phyloP scores from a whole-genome alignment of 208 protist species.

The Acanthamoeba triangularis region DNA sequence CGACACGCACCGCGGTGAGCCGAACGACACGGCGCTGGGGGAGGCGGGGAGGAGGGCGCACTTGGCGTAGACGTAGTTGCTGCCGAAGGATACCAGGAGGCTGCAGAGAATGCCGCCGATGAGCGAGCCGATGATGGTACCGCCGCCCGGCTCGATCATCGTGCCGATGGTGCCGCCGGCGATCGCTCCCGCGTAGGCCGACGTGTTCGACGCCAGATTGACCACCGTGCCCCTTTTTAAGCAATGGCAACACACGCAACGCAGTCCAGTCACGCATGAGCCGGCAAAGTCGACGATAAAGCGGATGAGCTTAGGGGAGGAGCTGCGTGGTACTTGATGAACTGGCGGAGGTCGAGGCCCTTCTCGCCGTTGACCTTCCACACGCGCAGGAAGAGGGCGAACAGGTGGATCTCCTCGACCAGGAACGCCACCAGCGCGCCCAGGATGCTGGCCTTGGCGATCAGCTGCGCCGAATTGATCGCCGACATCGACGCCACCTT shows the following conservation, averaged over 20 bases:
- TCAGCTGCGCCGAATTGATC: conserved; percentile 20
- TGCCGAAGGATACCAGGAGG: background rate
- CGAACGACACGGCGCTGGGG: no score
- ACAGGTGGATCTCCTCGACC: conserved; percentile 36
- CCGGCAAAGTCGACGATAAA: background rate
- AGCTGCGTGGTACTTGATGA: background rate
- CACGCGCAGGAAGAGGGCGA: conserved; percentile 15
- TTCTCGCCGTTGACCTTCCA: conserved; percentile 19
- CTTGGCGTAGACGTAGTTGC: conserved; percentile 39
- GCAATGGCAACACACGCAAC: background rate
- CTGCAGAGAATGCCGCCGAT: background rate
- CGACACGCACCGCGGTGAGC: no score
- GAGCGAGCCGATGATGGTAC: conserved; percentile 26
- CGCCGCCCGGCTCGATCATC: conserved; percentile 30
- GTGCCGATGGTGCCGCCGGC: conserved; percentile 28
- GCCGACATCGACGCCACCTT: conserved; percentile 20
- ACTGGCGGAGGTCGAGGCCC: conserved; percentile 29
- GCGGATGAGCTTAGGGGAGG: background rate
- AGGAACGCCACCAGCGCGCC: conserved; percentile 2
- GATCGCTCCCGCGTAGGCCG: conserved; percentile 20
- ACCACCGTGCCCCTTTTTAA: conserved; percentile 3
- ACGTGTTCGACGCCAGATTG: conserved; percentile 12
- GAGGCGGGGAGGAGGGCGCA: background rate
- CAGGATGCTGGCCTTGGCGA: conserved; percentile 40
- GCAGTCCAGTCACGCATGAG: background rate